These are phyloP conservation scores for Tetramitus jugosus DNA, from an alignment of 208 protist genomes.

Conservation along the genomic window DNA sequence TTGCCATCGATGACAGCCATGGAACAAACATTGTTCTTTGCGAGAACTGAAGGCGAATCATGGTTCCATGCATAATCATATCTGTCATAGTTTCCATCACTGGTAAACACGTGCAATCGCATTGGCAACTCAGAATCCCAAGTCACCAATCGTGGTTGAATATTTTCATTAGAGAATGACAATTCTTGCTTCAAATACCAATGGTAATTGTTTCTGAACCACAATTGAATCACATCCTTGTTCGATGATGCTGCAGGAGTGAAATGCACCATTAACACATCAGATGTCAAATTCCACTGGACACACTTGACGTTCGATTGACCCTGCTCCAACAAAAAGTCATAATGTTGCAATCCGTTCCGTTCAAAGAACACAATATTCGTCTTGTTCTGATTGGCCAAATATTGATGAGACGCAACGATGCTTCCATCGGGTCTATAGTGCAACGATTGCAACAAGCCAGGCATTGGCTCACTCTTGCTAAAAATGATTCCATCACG, in stretches of 20 bases:
- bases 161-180: neutral
- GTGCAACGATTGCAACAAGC: neutral
- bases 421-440: conserved; percentile 1
- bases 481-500: neutral
- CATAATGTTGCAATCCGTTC: conserved; percentile 23
- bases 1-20: conserved; percentile 11
- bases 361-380: neutral
- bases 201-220: conserved; percentile 25
- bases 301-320: neutral
- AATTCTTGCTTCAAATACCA: conserved; percentile 28
- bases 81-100: neutral
- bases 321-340: neutral
- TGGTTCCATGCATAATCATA: neutral
- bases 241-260: neutral
- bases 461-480: neutral
- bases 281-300: conserved; percentile 2
- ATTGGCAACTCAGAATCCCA: neutral
- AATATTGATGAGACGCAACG: neutral
- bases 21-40: neutral
- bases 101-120: neutral
- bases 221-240: neutral
- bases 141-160: neutral
- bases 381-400: neutral
- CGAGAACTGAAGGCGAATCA: neutral
- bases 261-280: neutral